Evolutionary conservation across 2,329 filamentous ascomycete genomes (phyloP), one percentile per base, ranked within the genome.

Genomic region (Fusarium zealandicum): DNA sequence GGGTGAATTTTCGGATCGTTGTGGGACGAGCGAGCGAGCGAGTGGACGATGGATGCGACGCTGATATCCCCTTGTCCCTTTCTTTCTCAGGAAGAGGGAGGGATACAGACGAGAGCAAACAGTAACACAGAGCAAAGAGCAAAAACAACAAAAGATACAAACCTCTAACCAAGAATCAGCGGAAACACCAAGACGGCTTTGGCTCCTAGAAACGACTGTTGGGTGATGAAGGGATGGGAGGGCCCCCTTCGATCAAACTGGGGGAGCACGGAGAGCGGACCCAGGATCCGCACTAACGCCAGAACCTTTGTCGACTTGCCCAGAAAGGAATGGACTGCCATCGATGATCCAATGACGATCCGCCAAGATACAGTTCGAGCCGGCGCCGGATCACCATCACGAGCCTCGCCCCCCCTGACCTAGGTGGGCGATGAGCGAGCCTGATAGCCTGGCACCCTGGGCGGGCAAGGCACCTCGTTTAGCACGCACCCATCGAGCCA

Each of bases 131-230:
- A 35, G n/a, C n/a, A n/a, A n/a, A n/a, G n/a, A 43, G 45, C 45
- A 47, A 46, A 44, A 31, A 36, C 41, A 51, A 11, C 6, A 17
- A 54, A 37, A 48, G 39, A 36, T 51, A 61, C 58, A 40, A 50
- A 45, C 50, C 55, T 39, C 25, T 28, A 51, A 22, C 36, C 49
- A 62, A 60, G 61, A 51, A 66, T 63, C 58, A 62, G 52, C 46
- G 50, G 41, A 53, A 54, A 51, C 52, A 50, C 52, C 42, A 45
- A 45, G 18, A 28, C 9, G 14, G 35, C 4, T 18, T 47, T 47
- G 33, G 43, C 30, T 54, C 48, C 52, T 41, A 59, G 56, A 57
- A 59, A 59, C 56, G 56, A 59, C 53, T 53, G 56, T 57, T 36
- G 41, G 53, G 56, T 48, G 45, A 48, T 48, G 45, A 40, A 40